A percentile compares a stretch with the other conserved stretches of the same genome.
Conservation (phyloP, 2,329 filamentous ascomycete genomes). For the Waltergamsia citrina region DNA sequence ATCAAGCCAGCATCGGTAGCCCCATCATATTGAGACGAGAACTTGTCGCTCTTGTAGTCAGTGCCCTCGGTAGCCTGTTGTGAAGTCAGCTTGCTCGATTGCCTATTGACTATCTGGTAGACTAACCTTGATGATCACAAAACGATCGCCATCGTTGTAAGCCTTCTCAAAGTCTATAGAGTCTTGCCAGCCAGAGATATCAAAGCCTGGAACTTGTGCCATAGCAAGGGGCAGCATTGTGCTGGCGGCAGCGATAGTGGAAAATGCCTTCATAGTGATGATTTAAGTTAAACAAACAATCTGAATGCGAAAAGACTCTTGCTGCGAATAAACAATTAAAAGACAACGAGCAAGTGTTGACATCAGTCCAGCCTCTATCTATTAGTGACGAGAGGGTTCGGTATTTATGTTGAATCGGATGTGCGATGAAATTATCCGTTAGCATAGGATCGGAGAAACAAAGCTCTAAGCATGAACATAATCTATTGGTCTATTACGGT, state of each 20-base stretch:
- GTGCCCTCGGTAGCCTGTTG: conserved; percentile 42
- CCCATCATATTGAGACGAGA: conserved; percentile 35
- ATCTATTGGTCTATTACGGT: no score
- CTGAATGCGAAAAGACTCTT: no score
- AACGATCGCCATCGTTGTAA: conserved; percentile 26
- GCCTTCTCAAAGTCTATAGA: conserved; percentile 25
- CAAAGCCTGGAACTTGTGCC: conserved; percentile 27
- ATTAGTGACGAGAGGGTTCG: no score
- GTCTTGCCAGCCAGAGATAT: conserved; percentile 28
- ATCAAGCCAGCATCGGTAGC: conserved; percentile 41
- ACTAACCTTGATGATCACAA: conserved; percentile 32
- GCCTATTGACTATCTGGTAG: neutral
- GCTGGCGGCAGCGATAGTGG: neutral
- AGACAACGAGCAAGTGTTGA: no score
- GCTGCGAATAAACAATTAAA: no score
- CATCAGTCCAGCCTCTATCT: no score
- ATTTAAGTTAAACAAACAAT: no score
- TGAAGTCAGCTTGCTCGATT: neutral
- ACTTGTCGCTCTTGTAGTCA: conserved; percentile 28
- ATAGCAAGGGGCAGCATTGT: neutral
- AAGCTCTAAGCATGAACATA: no score
- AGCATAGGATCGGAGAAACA: no score
- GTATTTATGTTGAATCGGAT: no score
- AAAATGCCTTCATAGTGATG: no score
- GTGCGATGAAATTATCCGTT: no score